These are phyloP conservation scores for Ophiostoma populinum DNA, from an alignment of 2,329 filamentous ascomycete genomes.

Conservation along the genomic window DNA sequence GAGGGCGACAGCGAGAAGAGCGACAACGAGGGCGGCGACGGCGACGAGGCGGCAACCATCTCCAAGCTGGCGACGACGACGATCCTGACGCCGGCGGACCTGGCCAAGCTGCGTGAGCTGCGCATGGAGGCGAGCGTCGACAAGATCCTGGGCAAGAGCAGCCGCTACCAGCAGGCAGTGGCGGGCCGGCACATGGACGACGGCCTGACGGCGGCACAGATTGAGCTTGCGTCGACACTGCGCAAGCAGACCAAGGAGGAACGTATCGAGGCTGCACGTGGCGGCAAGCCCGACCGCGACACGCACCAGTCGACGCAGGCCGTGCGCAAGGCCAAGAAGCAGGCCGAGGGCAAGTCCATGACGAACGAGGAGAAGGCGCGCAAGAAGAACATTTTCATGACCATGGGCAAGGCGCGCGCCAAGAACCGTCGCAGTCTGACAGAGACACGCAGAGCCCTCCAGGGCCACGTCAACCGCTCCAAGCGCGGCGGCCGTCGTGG, in stretches of 20 bases:
- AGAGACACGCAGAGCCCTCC: slow-evolving; percentile 65
- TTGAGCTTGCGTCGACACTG: slow-evolving; percentile 68
- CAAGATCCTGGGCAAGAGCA: slow-evolving; percentile 35
- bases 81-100: slow-evolving; percentile 86
- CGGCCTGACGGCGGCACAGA: slow-evolving; percentile 75
- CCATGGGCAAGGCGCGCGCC: slow-evolving; percentile 80
- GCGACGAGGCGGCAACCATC: slow-evolving; percentile 26
- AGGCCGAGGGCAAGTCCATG: slow-evolving; percentile 77
- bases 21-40: slow-evolving; percentile 26
- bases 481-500: slow-evolving; percentile 71
- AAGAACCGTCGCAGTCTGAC: slow-evolving; percentile 92
- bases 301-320: slow-evolving; percentile 80
- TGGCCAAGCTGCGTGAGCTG: slow-evolving; percentile 86
- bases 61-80: slow-evolving; percentile 77
- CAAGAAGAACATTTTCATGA: slow-evolving; percentile 99
- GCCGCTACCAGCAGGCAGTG: slow-evolving; percentile 28
- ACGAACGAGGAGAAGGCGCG: slow-evolving; percentile 95
- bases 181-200: slow-evolving; percentile 61
- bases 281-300: slow-evolving; percentile 59
- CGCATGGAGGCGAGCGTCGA: slow-evolving; percentile 56
- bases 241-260: slow-evolving; percentile 83
- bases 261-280: slow-evolving; percentile 64
- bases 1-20: slow-evolving; percentile 40
- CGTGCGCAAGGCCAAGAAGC: slow-evolving; percentile 73
- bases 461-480: slow-evolving; percentile 63